Percentiles rank a stretch among this genome's conserved stretches.
Conservation (phyloP, 805 yeast genomes). For the Ogataea nitratoaversa region DNA sequence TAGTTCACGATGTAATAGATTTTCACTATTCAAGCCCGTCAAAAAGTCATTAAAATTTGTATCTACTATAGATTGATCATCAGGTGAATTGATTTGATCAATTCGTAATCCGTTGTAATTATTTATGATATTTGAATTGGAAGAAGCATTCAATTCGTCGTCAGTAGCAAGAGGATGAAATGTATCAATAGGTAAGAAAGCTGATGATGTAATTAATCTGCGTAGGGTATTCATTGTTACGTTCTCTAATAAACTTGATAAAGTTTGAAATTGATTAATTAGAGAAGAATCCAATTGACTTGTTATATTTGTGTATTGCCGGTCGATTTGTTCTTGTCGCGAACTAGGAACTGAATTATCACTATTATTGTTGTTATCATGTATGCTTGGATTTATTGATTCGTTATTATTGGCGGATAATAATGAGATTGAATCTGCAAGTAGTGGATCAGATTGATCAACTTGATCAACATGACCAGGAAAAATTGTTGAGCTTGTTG, state of each 20-base stretch:
- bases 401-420: too few species aligned
- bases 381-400: too few species aligned
- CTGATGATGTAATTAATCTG: slow-evolving; percentile 16
- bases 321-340: too few species aligned
- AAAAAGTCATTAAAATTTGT: slow-evolving; percentile 43
- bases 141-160: not conserved
- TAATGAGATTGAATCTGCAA: too few species aligned
- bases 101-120: slow-evolving; percentile 19
- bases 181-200: not conserved
- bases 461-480: too few species aligned
- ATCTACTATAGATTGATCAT: slow-evolving; percentile 22
- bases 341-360: too few species aligned
- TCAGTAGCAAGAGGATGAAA: slow-evolving; percentile 3
- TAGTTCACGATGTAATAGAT: slow-evolving; percentile 23
- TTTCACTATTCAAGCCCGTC: slow-evolving; percentile 21
- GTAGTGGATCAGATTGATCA: too few species aligned
- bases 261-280: slow-evolving; percentile 23
- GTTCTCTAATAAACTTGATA: slow-evolving; percentile 23
- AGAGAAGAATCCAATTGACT: slow-evolving; percentile 11
- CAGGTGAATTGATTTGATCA: slow-evolving; percentile 11
- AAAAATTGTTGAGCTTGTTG: too few species aligned
- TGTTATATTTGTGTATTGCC: slow-evolving; percentile 4
- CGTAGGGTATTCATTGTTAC: slow-evolving; percentile 25
- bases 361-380: too few species aligned
- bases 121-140: too few species aligned